These are phyloP conservation scores for Juncus effusus DNA, from an alignment of 176 grass and related monocot species.

Conservation along the genomic window DNA sequence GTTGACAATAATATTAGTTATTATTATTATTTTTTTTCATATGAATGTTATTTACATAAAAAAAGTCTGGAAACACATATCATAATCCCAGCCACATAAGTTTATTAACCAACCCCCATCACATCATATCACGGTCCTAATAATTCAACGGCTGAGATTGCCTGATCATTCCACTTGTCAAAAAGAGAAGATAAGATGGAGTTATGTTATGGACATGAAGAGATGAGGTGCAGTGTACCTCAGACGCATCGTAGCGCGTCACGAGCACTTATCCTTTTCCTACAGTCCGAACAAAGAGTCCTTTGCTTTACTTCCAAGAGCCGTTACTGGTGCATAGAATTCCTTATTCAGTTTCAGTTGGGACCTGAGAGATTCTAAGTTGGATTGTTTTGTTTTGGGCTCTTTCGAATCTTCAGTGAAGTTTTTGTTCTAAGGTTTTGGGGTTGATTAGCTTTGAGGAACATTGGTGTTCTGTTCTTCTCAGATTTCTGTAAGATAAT, in stretches of 20 bases:
- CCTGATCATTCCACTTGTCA: neutral
- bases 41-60: no score
- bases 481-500: constrained; percentile 8
- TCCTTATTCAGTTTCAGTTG: neutral
- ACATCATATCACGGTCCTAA: neutral
- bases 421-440: neutral
- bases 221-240: constrained; percentile 13
- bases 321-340: constrained; percentile 20
- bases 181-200: constrained; percentile 18
- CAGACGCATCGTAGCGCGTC: constrained; percentile 15
- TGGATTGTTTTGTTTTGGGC: neutral
- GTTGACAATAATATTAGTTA: no score
- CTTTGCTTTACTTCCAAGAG: constrained; percentile 17
- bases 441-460: neutral
- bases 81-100: no score
- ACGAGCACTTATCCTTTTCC: constrained; percentile 24
- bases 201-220: constrained; percentile 1
- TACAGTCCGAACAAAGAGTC: constrained; percentile 1
- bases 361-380: neutral
- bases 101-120: no score
- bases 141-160: constrained; percentile 7
- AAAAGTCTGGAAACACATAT: no score
- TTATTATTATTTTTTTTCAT: no score
- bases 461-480: neutral
- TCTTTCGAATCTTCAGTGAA: constrained; percentile 5